phyloP scores from a whole-genome alignment of 805 yeast species.

The Nakazawaea ishiwadae region DNA sequence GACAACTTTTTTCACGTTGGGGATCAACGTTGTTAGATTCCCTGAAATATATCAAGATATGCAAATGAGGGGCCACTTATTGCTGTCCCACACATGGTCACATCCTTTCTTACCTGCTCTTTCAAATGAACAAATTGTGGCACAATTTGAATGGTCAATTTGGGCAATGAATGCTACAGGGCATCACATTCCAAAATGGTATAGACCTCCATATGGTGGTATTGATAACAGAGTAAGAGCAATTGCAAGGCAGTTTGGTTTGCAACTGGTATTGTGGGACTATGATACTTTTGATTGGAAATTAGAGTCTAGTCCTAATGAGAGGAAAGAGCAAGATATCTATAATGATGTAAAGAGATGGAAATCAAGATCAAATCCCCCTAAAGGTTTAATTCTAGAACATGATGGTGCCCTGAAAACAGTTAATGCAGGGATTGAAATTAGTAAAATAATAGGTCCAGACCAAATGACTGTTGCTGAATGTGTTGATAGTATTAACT shows the following conservation, averaged over 20 bases:
- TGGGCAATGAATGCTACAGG: conserved; percentile 99
- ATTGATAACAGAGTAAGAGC: conserved; percentile 81
- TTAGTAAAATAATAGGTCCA: conserved; percentile 47
- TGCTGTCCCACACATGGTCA: conserved; percentile 92
- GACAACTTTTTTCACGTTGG: conserved; percentile 82
- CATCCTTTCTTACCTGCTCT: conserved; percentile 80
- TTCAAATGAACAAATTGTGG: conserved; percentile 74
- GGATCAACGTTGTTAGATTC: conserved; percentile 69
- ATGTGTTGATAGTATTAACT: conserved; percentile 66
- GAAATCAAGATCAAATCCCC: conserved; percentile 26
- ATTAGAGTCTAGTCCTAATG: conserved; percentile 41
- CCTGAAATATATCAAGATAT: conserved; percentile 69
- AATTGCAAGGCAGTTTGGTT: conserved; percentile 77
- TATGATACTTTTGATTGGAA: conserved; percentile 91
- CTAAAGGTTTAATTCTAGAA: conserved; percentile 71
- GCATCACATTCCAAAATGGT: conserved; percentile 83
- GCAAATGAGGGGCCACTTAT: conserved; percentile 61
- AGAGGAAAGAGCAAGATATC: conserved; percentile 47
- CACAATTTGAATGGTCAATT: conserved; percentile 90
- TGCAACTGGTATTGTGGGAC: conserved; percentile 89
- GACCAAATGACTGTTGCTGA: conserved; percentile 65
- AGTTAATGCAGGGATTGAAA: conserved; percentile 62
- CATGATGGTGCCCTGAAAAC: conserved; percentile 74
- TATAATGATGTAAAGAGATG: conserved; percentile 52
- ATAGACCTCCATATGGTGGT: conserved; percentile 96